A percentile compares a stretch with the other conserved stretches of the same genome.
Conservation (phyloP, 306 rosid genomes). For the Cucurbita ficifolia region DNA sequence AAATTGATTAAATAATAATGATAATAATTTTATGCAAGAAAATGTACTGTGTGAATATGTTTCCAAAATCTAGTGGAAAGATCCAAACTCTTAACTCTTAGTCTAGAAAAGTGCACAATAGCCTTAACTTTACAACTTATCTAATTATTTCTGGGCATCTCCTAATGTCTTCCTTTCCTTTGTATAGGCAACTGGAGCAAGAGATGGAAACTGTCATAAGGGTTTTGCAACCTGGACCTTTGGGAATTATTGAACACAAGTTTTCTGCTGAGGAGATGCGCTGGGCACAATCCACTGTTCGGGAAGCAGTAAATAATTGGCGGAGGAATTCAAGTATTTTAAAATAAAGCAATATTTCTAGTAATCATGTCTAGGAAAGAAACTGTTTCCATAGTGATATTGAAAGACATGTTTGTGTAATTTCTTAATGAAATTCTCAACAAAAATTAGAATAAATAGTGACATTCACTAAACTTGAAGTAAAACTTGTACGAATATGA, state of each 20-base stretch:
- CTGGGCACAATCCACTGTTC: constrained; percentile 44
- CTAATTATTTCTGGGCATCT: not conserved
- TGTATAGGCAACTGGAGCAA: constrained; percentile 54
- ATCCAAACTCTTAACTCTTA: too few species aligned
- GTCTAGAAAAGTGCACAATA: not conserved
- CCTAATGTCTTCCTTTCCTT: constrained; percentile 2
- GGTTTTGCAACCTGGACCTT: constrained; percentile 87
- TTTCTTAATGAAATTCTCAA: not conserved
- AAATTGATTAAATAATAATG: too few species aligned
- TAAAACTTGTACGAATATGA: not conserved
- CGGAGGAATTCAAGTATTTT: constrained; percentile 32
- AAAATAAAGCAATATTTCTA: constrained; percentile 23
- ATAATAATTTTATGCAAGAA: too few species aligned
- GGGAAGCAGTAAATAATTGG: constrained; percentile 64
- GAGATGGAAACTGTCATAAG: constrained; percentile 79
- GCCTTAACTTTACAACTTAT: not conserved
- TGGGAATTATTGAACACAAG: constrained; percentile 77
- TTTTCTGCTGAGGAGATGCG: constrained; percentile 60
- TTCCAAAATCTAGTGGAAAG: too few species aligned
- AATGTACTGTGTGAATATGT: too few species aligned
- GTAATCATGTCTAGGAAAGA: constrained; percentile 38
- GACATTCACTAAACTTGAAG: not conserved
- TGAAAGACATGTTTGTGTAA: not conserved
- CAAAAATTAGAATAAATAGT: not conserved
- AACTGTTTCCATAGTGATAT: not conserved